These are phyloP conservation scores for Tilletia setariae DNA, from an alignment of 1,284 basidiomycete genomes.

Conservation along the genomic window DNA sequence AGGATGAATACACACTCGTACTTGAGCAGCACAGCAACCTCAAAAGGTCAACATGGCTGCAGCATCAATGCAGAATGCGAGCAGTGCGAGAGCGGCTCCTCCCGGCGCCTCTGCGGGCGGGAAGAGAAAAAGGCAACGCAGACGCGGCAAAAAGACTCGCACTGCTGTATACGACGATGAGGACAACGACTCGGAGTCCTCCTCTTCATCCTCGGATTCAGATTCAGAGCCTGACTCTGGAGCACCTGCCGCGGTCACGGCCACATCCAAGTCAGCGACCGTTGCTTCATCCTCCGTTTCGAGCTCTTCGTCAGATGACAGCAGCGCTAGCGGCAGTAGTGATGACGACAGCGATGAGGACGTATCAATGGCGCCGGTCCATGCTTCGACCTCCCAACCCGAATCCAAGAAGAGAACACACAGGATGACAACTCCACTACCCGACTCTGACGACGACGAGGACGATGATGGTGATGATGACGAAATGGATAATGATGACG, in stretches of 20 bases:
- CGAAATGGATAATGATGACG: not conserved
- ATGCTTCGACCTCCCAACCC: not conserved
- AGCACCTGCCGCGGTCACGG: not conserved
- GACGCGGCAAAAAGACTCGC: not conserved
- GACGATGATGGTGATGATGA: not conserved
- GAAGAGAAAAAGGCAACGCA: not conserved
- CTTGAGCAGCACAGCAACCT: not conserved
- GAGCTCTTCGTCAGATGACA: not conserved
- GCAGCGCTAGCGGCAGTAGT: not conserved
- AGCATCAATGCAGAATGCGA: not conserved
- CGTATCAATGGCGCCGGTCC: not conserved
- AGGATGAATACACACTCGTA: not conserved
- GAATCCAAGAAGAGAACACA: not conserved
- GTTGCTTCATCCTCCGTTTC: not conserved
- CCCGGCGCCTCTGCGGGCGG: not conserved
- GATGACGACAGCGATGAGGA: not conserved
- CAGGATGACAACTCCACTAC: not conserved
- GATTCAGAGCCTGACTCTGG: not conserved
- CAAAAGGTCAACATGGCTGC: not conserved
- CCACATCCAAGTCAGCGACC: not conserved
- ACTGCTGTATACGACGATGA: not conserved
- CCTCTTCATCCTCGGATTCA: conserved; percentile 8
- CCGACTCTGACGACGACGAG: not conserved
- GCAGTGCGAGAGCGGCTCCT: too few species aligned
- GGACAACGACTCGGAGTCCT: not conserved